Evolutionary conservation across 2,329 filamentous ascomycete species (phyloP), one percentile per base, ranked within the genome.

Genomic region (Teratosphaeria viscida): DNA sequence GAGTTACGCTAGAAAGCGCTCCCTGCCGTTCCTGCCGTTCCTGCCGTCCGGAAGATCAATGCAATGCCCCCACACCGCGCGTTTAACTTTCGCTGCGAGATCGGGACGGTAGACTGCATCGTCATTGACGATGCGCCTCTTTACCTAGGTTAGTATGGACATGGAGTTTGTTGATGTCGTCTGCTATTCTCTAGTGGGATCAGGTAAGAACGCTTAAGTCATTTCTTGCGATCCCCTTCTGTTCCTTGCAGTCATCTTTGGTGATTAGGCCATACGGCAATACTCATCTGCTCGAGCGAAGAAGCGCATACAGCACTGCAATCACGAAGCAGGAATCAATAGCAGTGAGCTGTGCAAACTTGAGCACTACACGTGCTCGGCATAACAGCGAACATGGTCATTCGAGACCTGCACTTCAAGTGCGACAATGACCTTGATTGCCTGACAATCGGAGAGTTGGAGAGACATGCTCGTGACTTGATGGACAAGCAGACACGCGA

Each of bases 371-470:
- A 23, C 16, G 43, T 26, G 43, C 43, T 49, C 43, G n/a, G 19
- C n/a, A n/a, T n/a, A 49, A 23, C 19, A 49, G 43, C 43, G 19
- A 23, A 49, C 6, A 58, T 57, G 59, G 57, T 35, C 8, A 35
- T 27, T 16, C 55, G 53, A 52, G 32, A 39, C 43, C n/a, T 55
- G 47, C 35, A 54, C 7, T 55, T 47, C 39, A 32, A 39, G 19
- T 35, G 54, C 59, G 58, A 60, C 37, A 63, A 72, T 57, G 75
- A 76, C 64, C 66, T 76, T 37, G 72, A 75, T 59, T 77, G 75
- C 68, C 72, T 77, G 52, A 75, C 74, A n/a, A 75, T 77, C 59
- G 59, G 65, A 19, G 75, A 77, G 62, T 71, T 77, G 34, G 72
- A 75, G 61, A 55, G 62, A 32, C 71, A 73, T 61, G 73, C 75